Percentiles rank a stretch among this genome's conserved stretches.
Conservation (phyloP, 352 stramenopile species). For the Pythium volutum region DNA sequence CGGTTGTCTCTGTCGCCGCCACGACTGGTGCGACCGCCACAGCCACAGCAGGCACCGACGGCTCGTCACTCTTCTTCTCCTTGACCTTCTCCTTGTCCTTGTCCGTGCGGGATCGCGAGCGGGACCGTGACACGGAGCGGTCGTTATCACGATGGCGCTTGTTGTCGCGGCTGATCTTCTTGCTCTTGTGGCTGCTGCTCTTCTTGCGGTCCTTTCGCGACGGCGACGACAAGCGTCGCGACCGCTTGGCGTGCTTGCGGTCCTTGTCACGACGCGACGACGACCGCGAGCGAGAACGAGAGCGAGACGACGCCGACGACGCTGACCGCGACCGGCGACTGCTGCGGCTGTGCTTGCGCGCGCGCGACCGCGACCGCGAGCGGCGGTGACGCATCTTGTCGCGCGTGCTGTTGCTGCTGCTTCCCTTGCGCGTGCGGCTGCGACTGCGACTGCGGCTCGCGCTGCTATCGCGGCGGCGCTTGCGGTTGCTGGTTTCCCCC, state of each 20-base stretch:
- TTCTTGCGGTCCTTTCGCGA: constrained; percentile 21
- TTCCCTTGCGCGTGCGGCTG: constrained; percentile 10
- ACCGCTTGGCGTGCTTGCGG: constrained; percentile 18
- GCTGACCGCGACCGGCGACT: constrained; percentile 7
- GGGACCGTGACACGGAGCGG: constrained; percentile 27
- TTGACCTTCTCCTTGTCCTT: background rate
- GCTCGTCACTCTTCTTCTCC: background rate
- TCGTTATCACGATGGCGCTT: constrained; percentile 9
- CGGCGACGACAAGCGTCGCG: constrained; percentile 20
- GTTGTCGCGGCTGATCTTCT: constrained; percentile 12
- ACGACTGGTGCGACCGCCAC: background rate
- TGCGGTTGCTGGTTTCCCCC: constrained; percentile 32
- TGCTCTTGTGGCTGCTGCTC: constrained; percentile 7
- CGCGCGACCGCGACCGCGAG: constrained; percentile 11
- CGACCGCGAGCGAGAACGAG: constrained; percentile 4
- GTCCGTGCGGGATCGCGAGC: constrained; percentile 20
- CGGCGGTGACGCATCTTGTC: constrained; percentile 12
- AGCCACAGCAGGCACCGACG: background rate
- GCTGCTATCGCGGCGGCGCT: constrained; percentile 29
- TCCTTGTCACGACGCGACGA: constrained; percentile 20
- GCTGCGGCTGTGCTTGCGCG: background rate
- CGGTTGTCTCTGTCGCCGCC: no score
- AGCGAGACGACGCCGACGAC: constrained; percentile 8
- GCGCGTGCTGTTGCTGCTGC: constrained; percentile 13
- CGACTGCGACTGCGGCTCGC: constrained; percentile 32